Evolutionary conservation across 768 basidiomycete genomes (phyloP), one percentile per base, ranked within the genome.

Genomic region (Russula earlei): DNA sequence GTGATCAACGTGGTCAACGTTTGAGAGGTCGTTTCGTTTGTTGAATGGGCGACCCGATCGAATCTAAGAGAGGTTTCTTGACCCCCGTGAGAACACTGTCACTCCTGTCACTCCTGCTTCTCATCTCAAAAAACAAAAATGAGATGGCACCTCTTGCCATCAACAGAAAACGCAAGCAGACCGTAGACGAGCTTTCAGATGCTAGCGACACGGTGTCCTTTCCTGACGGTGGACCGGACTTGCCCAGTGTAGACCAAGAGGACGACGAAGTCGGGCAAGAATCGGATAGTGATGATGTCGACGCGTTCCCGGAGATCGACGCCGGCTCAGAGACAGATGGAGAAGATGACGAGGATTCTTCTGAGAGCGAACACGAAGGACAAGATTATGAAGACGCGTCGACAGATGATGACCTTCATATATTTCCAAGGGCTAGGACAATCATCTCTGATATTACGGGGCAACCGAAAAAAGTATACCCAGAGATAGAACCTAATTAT

Each of bases 401-500:
- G 17, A 72, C 75, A 38, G 69, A 72, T 55, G 71, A 78, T 44
- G 78, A 80, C 63, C 67, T 83, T 58, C 79, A 78, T 58, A 69
- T 76, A 60, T 78, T 74, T 63, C 86, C 85, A 24, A 79, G 77
- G 68, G 70, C 83, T 42, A 86, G 83, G 69, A 82, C 77, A 25
- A 70, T 91, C 36, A 75, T 84, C 52, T 92, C 90, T 38, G 74
- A 82, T 55, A 85, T 93, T 60, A 94, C 92, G 56, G 86, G 89
- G n/a, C 81, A 84, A 59, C 82, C 77, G 55, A 92, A 90, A 75
- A 78, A 77, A 57, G 82, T 91, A 37, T 92, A 87, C 67, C 89
- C 89, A 43, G 85, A 88, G 64, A 93, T 93, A 66, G 90, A 91
- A 62, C 86, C 91, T 10, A 84, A 87, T 55, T 94, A 94, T 66